A percentile compares a stretch with the other conserved stretches of the same genome.
These are phyloP conservation scores for Simmondsia chinensis DNA, from an alignment of 148 eudicot species.

Conservation along the genomic window DNA sequence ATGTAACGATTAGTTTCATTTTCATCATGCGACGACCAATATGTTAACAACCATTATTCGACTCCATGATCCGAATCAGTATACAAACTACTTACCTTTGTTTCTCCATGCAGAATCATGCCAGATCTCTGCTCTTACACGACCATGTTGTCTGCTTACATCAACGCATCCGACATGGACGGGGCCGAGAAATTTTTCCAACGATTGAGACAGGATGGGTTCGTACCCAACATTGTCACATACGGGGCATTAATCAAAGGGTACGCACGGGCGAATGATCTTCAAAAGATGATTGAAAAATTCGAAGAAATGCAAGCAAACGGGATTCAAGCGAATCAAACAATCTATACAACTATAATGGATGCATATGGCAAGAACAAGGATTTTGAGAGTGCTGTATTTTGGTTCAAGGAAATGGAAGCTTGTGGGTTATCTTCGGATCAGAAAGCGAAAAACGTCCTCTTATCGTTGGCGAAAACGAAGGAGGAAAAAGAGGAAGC, in stretches of 20 bases:
- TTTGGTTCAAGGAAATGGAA: conserved; percentile 93
- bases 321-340: conserved; percentile 69
- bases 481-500: conserved; percentile 68
- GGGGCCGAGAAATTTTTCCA: conserved; percentile 88
- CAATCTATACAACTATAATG: conserved; percentile 80
- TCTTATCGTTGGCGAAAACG: conserved; percentile 67
- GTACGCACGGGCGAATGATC: conserved; percentile 59
- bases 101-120: conserved; percentile 40
- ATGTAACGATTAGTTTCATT: too few relatives aligned
- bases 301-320: conserved; percentile 56
- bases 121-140: conserved; percentile 93
- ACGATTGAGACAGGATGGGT: conserved; percentile 61
- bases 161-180: conserved; percentile 90
- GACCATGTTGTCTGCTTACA: conserved; percentile 77
- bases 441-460: conserved; percentile 87
- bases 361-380: conserved; percentile 79
- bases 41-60: too few relatives aligned
- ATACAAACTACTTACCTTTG: neutral
- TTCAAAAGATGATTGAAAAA: conserved; percentile 75
- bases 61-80: too few relatives aligned
- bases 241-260: conserved; percentile 81
- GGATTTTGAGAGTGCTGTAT: conserved; percentile 69
- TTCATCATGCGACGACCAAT: too few relatives aligned
- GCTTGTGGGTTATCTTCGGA: conserved; percentile 65
- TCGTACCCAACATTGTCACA: conserved; percentile 62